These are phyloP conservation scores for Fusarium camptoceras DNA, from an alignment of 2,329 filamentous ascomycete species.

Conservation along the genomic window DNA sequence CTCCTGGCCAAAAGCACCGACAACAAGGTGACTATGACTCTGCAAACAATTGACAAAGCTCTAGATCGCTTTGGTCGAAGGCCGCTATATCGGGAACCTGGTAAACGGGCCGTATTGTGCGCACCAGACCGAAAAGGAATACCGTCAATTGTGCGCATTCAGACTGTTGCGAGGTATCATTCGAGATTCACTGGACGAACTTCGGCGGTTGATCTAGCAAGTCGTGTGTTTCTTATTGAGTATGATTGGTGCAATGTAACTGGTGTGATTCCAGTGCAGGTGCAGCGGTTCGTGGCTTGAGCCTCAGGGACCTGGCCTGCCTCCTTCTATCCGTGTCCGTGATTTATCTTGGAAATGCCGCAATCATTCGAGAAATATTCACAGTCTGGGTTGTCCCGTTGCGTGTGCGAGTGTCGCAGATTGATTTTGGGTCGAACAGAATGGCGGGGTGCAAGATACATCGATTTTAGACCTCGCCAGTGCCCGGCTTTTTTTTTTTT, in stretches of 20 bases:
- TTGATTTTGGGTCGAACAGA: not conserved
- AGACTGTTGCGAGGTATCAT: slow-evolving; percentile 15
- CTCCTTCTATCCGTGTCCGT: slow-evolving; percentile 2
- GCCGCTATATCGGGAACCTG: slow-evolving; percentile 13
- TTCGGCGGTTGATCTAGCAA: slow-evolving; percentile 20
- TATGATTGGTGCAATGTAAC: slow-evolving; percentile 33
- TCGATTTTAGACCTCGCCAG: slow-evolving; percentile 16
- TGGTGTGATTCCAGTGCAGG: slow-evolving; percentile 18
- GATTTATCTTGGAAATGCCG: slow-evolving; percentile 16
- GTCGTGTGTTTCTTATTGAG: slow-evolving; percentile 18
- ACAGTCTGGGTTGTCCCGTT: not conserved
- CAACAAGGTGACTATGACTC: slow-evolving; percentile 11
- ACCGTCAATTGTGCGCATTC: slow-evolving; percentile 12
- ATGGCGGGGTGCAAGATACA: slow-evolving; percentile 11
- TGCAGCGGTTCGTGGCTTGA: slow-evolving; percentile 31
- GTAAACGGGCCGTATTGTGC: slow-evolving; percentile 34
- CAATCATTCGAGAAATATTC: slow-evolving; percentile 21
- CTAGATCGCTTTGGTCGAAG: slow-evolving; percentile 16
- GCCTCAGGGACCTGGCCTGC: slow-evolving; percentile 1
- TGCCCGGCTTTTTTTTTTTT: slow-evolving; percentile 4
- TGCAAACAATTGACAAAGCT: not conserved
- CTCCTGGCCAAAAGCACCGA: not conserved
- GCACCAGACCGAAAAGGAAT: slow-evolving; percentile 17
- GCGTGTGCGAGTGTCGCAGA: not conserved
- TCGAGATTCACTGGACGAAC: slow-evolving; percentile 10